Conservation (phyloP, 805 yeast genomes). For the Huiozyma naganishii region DNA sequence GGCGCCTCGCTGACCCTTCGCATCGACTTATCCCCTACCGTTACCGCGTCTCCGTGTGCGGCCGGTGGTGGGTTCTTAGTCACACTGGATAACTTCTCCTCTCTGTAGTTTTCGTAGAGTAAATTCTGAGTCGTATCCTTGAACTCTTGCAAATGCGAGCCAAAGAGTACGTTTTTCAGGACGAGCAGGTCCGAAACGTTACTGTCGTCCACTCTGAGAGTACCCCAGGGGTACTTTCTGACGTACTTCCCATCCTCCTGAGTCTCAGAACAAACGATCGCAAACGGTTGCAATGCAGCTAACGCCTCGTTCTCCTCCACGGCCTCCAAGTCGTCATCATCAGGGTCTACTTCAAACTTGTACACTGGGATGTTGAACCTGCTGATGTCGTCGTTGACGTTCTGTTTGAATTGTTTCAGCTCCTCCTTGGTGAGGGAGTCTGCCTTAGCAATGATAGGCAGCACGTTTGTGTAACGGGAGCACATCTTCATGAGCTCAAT, state of each 20-base stretch:
- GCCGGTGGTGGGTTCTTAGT: constrained; percentile 20
- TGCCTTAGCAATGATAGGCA: constrained; percentile 62
- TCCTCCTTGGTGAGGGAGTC: constrained; percentile 61
- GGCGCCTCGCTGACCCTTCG: constrained; percentile 26
- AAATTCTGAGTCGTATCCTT: constrained; percentile 71
- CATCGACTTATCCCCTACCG: constrained; percentile 1
- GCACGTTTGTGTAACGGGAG: constrained; percentile 60
- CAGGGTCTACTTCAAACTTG: constrained; percentile 61
- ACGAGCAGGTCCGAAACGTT: constrained; percentile 42
- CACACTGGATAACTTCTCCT: constrained; percentile 58
- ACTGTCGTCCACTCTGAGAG: constrained; percentile 34
- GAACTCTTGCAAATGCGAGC: constrained; percentile 74
- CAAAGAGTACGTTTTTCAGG: constrained; percentile 61
- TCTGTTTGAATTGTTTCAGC: constrained; percentile 46
- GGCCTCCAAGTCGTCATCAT: constrained; percentile 60
- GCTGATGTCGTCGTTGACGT: constrained; percentile 52
- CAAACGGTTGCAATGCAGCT: constrained; percentile 62
- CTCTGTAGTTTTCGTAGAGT: constrained; percentile 69
- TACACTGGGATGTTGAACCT: constrained; percentile 61
- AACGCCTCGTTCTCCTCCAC: constrained; percentile 57
- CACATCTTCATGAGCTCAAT: constrained; percentile 59
- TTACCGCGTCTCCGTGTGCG: no score
- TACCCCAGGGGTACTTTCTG: constrained; percentile 73
- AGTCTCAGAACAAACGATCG: constrained; percentile 56
- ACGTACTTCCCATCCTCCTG: constrained; percentile 48